These are phyloP conservation scores for Pseudogymnoascus sp. DNA, from an alignment of 2,329 filamentous ascomycete species.

Conservation along the genomic window DNA sequence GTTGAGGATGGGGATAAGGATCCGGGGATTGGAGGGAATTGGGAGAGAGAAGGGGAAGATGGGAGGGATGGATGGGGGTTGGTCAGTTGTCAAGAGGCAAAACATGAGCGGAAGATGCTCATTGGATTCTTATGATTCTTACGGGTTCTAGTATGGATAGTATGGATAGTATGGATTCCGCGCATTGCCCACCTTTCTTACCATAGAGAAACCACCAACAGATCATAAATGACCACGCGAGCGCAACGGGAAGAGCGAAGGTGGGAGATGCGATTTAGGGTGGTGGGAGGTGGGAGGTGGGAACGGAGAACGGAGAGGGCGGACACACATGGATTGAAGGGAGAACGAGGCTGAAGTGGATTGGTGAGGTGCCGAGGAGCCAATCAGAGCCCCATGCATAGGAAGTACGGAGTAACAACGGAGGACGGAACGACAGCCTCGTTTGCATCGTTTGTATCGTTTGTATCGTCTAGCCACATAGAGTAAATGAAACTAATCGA, in stretches of 20 bases:
- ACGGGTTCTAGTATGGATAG: neutral
- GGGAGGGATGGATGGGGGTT: neutral
- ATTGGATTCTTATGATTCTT: constrained; percentile 1
- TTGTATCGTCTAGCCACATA: neutral
- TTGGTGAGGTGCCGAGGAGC: neutral
- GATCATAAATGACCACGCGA: neutral
- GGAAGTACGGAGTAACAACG: neutral
- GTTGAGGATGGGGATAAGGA: constrained; percentile 11
- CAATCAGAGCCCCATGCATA: neutral
- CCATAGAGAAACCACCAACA: neutral
- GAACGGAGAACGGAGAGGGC: neutral
- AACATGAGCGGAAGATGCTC: neutral
- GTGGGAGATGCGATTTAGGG: no score
- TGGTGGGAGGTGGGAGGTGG: neutral
- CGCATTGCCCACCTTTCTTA: neutral
- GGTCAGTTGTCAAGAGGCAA: neutral
- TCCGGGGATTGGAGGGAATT: constrained; percentile 7
- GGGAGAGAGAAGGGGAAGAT: constrained; percentile 8
- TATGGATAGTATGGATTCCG: neutral
- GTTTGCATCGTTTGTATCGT: neutral
- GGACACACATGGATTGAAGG: neutral
- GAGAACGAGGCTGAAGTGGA: constrained; percentile 3
- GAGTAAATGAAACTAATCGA: neutral
- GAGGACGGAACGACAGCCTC: neutral
- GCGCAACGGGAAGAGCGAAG: neutral